Evolutionary conservation across 2,329 filamentous ascomycete genomes (phyloP).

Genomic region (Trichoderma cornu-damae): DNA sequence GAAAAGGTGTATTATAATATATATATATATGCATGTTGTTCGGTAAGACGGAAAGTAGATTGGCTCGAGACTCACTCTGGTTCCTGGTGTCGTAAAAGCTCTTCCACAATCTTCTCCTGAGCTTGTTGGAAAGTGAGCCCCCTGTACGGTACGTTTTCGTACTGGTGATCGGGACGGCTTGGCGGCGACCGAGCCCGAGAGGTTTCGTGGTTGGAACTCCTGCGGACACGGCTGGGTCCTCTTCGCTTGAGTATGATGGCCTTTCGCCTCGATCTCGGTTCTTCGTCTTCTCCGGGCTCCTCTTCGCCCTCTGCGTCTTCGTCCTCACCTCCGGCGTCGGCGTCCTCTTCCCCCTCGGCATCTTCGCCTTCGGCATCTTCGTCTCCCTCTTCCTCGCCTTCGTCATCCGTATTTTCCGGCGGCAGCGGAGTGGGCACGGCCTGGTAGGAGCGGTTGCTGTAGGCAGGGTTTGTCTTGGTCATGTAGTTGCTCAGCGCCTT

Average conservation of each 20-base stretch:
- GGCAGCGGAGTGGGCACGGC: slow-evolving; percentile 70
- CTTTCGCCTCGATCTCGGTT: slow-evolving; percentile 31
- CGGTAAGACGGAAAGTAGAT: background rate
- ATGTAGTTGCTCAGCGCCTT: slow-evolving; percentile 86
- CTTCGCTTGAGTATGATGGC: slow-evolving; percentile 39
- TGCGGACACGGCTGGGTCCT: slow-evolving; percentile 34
- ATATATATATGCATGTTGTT: too few relatives aligned
- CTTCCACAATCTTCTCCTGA: slow-evolving; percentile 77
- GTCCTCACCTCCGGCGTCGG: slow-evolving; percentile 23
- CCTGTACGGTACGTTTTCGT: slow-evolving; percentile 57
- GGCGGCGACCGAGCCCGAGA: slow-evolving; percentile 35
- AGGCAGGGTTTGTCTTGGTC: slow-evolving; percentile 80
- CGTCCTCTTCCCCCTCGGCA: slow-evolving; percentile 29
- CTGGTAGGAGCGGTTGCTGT: slow-evolving; percentile 61
- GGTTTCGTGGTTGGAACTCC: slow-evolving; percentile 31
- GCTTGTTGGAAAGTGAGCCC: slow-evolving; percentile 76
- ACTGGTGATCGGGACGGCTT: slow-evolving; percentile 47
- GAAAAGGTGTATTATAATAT: too few relatives aligned
- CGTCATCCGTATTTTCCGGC: slow-evolving; percentile 29
- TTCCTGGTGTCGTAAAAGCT: slow-evolving; percentile 64
- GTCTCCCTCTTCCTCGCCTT: slow-evolving; percentile 30
- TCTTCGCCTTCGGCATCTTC: slow-evolving; percentile 34
- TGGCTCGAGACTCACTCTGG: slow-evolving; percentile 50
- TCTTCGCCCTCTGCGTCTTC: slow-evolving; percentile 27
- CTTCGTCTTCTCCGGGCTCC: slow-evolving; percentile 29